These are phyloP conservation scores for Acacia confusa DNA, from an alignment of 306 rosid genomes.

Conservation along the genomic window DNA sequence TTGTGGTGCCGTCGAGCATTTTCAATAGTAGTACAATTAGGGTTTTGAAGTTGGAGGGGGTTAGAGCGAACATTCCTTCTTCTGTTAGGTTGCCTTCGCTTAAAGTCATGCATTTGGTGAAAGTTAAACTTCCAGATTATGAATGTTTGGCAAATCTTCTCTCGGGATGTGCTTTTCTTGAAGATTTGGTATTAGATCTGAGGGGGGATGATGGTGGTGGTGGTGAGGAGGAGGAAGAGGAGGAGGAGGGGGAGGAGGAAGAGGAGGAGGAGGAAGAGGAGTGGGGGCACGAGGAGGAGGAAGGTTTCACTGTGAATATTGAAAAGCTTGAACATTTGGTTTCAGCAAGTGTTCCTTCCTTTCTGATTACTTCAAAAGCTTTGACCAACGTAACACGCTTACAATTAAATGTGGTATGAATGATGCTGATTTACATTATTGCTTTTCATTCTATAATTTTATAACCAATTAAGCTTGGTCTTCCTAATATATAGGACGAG, in stretches of 20 bases:
- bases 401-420: not conserved
- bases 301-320: not conserved
- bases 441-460: no score
- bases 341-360: not conserved
- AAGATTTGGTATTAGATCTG: not conserved
- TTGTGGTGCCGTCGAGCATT: not conserved
- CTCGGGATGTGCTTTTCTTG: not conserved
- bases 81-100: not conserved
- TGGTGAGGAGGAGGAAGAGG: not conserved
- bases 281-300: not conserved
- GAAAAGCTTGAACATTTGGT: not conserved
- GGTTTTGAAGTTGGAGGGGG: not conserved
- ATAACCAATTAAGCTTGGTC: not conserved
- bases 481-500: not conserved
- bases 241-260: not conserved
- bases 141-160: not conserved
- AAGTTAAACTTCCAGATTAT: not conserved
- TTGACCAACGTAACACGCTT: not conserved
- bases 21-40: not conserved
- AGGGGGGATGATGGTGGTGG: not conserved
- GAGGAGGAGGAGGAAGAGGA: not conserved
- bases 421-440: not conserved
- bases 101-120: not conserved
- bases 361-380: not conserved
- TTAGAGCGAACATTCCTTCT: no score